A percentile compares a stretch with the other conserved stretches of the same genome.
Evolutionary conservation across 108 stramenopile species (phyloP).

Genomic region (Cyclotella cryptica): DNA sequence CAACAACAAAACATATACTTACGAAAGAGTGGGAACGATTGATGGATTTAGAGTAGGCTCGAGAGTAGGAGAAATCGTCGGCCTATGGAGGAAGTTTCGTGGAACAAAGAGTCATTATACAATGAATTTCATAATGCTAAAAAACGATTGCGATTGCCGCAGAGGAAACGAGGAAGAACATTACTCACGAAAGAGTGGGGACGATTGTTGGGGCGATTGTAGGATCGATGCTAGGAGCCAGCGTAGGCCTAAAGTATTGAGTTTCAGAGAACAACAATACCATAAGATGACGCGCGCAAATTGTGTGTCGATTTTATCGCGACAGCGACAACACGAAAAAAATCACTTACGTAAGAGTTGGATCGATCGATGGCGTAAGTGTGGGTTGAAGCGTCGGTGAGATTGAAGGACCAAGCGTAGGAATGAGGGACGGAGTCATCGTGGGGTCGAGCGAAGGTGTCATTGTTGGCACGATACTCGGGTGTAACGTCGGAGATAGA

Average conservation of each 20-base stretch:
- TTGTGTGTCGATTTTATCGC: no score
- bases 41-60: not conserved
- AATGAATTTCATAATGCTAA: not conserved
- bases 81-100: not conserved
- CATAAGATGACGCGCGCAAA: no score
- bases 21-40: not conserved
- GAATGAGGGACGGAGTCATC: no score
- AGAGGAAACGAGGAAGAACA: not conserved
- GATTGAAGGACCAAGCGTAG: not conserved
- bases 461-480: no score
- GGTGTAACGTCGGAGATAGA: no score
- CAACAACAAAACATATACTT: not conserved
- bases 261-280: no score
- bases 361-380: not conserved
- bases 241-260: not conserved
- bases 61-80: not conserved
- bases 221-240: not conserved
- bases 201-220: not conserved
- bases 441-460: no score
- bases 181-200: constrained; percentile 1
- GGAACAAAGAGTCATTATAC: not conserved
- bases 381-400: not conserved
- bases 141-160: not conserved
- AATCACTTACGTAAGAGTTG: not conserved
- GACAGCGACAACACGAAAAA: no score